Evolutionary conservation across 352 stramenopile genomes (phyloP).

Genomic region (Phytopythium litorale): DNA sequence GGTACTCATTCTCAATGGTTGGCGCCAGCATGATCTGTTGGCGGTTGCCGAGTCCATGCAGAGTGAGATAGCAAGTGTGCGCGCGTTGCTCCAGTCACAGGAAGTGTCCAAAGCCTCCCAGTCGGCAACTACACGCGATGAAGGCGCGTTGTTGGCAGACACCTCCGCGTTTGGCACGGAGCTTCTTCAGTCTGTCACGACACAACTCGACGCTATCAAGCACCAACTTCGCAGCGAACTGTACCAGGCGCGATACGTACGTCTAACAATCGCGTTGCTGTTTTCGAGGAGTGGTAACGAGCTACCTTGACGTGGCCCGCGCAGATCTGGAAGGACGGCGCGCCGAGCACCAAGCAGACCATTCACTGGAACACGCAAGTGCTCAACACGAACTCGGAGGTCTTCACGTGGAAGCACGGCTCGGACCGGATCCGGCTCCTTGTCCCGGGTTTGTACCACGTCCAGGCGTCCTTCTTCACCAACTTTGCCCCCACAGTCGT

Average conservation of each 20-base stretch:
- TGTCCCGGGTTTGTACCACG: slow-evolving; percentile 62
- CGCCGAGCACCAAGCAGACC: slow-evolving; percentile 44
- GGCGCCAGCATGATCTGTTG: slow-evolving; percentile 31
- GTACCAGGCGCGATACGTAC: slow-evolving; percentile 69
- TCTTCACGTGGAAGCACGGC: slow-evolving; percentile 62
- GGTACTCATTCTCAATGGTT: not conserved
- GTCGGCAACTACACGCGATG: slow-evolving; percentile 16
- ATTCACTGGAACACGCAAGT: slow-evolving; percentile 64
- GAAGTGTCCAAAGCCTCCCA: slow-evolving; percentile 4
- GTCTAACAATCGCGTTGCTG: slow-evolving; percentile 6
- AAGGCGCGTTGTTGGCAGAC: slow-evolving; percentile 24
- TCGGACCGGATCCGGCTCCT: slow-evolving; percentile 44
- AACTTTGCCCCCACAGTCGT: slow-evolving; percentile 43
- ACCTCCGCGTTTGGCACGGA: slow-evolving; percentile 22
- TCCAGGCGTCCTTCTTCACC: slow-evolving; percentile 73
- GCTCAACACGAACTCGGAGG: slow-evolving; percentile 60
- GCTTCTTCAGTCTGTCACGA: slow-evolving; percentile 20
- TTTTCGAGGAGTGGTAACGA: not conserved
- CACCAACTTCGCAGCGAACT: slow-evolving; percentile 65
- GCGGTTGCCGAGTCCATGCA: slow-evolving; percentile 43
- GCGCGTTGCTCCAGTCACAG: slow-evolving; percentile 23
- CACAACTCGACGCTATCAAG: slow-evolving; percentile 41
- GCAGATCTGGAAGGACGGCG: slow-evolving; percentile 71
- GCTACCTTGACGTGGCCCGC: too few relatives aligned
- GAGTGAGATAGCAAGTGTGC: slow-evolving; percentile 24